A percentile compares a stretch with the other conserved stretches of the same genome.
Conservation (phyloP, 2,329 filamentous ascomycete species). For the Periconia sp. region DNA sequence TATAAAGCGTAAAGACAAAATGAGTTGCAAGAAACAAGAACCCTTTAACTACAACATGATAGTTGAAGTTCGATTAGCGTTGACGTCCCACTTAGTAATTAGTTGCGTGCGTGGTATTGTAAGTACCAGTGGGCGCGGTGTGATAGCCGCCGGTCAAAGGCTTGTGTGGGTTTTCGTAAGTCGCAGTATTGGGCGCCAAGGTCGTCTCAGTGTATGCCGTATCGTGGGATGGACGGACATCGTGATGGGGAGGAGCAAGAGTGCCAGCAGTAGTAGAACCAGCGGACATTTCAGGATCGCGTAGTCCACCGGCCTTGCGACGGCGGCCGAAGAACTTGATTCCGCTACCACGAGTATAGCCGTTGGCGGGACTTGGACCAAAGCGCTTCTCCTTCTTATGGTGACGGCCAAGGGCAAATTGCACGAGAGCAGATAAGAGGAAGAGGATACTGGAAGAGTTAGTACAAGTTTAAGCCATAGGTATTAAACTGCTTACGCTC, state of each 20-base stretch:
- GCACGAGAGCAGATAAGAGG: conserved; percentile 72
- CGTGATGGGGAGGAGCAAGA: conserved; percentile 30
- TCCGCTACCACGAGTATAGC: conserved; percentile 69
- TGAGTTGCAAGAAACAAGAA: too few species aligned
- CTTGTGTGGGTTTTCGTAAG: conserved; percentile 43
- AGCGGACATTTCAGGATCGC: conserved; percentile 53
- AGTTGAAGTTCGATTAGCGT: conserved; percentile 20
- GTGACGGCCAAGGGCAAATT: conserved; percentile 71
- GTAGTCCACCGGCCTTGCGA: conserved; percentile 43
- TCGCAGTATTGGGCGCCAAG: conserved; percentile 44
- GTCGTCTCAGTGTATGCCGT: conserved; percentile 59
- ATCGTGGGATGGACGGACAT: conserved; percentile 55
- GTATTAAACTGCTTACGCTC: conserved; percentile 63
- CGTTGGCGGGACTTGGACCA: conserved; percentile 69
- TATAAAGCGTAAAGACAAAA: conserved; percentile 35
- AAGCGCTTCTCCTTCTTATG: conserved; percentile 77
- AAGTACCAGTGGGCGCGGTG: conserved; percentile 52
- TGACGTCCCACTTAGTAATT: conserved; percentile 33
- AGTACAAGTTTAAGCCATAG: conserved; percentile 9
- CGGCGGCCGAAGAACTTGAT: conserved; percentile 54
- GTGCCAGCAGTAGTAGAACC: conserved; percentile 29
- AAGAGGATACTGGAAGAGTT: conserved; percentile 68
- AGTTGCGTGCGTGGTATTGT: conserved; percentile 31
- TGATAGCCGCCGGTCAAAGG: conserved; percentile 51
- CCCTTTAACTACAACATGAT: too few species aligned